Evolutionary conservation across 495 filamentous ascomycete species (phyloP).

Genomic region (Wilcoxina mikolae): DNA sequence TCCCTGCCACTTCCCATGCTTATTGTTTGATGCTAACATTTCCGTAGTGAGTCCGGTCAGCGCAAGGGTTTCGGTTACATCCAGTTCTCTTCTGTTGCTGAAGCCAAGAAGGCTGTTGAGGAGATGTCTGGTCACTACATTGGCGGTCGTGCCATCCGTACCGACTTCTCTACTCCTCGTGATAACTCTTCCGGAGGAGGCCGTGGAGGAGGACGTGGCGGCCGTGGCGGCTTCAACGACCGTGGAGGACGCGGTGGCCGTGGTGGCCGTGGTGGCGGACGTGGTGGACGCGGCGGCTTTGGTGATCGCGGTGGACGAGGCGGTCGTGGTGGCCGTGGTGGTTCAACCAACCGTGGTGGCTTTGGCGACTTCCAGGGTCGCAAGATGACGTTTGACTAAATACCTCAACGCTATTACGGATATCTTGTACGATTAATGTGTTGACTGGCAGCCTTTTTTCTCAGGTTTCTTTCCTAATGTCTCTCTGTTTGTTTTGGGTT

Average conservation of each 20-base stretch:
- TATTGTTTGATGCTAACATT: too few species aligned
- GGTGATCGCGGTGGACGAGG: slow-evolving; percentile 37
- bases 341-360: slow-evolving; percentile 44
- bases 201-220: slow-evolving; percentile 36
- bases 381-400: slow-evolving; percentile 72
- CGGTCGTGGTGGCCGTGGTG: slow-evolving; percentile 30
- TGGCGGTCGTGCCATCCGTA: slow-evolving; percentile 64
- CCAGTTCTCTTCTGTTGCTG: slow-evolving; percentile 66
- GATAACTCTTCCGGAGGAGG: slow-evolving; percentile 42
- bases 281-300: slow-evolving; percentile 34
- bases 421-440: too few species aligned
- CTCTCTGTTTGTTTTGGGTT: too few species aligned
- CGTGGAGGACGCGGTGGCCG: slow-evolving; percentile 31
- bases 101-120: slow-evolving; percentile 63
- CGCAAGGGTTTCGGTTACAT: slow-evolving; percentile 96
- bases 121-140: slow-evolving; percentile 62
- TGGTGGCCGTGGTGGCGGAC: slow-evolving; percentile 24
- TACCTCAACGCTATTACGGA: too few species aligned
- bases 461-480: too few species aligned
- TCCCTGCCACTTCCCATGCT: slow-evolving; percentile 26
- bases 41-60: slow-evolving; percentile 58
- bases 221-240: slow-evolving; percentile 38
- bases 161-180: slow-evolving; percentile 77
- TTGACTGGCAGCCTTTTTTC: too few species aligned
- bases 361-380: slow-evolving; percentile 80